These are phyloP conservation scores for Pneumocystis wakefieldiae DNA, from an alignment of 1,139 yeast species.

Conservation along the genomic window DNA sequence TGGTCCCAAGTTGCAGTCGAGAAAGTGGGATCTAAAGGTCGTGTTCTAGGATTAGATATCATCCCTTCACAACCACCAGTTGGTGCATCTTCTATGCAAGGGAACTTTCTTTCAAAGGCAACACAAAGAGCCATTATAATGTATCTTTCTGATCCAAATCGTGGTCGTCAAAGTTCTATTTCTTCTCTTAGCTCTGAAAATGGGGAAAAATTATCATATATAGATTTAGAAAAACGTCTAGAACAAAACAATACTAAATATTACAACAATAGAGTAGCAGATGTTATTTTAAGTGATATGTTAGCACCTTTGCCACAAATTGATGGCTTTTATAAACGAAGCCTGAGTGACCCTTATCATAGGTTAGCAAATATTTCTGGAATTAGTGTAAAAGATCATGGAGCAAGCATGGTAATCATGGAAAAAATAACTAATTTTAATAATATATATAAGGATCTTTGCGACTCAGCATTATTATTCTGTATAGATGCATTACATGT, in stretches of 20 bases:
- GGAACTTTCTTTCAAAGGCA: slow-evolving; percentile 55
- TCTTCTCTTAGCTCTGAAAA: slow-evolving; percentile 7
- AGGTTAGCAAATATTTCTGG: slow-evolving; percentile 71
- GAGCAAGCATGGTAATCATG: slow-evolving; percentile 25
- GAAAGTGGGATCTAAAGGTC: slow-evolving; percentile 42
- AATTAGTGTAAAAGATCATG: slow-evolving; percentile 45
- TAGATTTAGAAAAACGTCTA: slow-evolving; percentile 19
- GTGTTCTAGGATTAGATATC: slow-evolving; percentile 72
- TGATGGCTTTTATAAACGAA: slow-evolving; percentile 51
- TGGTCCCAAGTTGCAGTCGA: slow-evolving; percentile 77
- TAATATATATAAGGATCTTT: slow-evolving; percentile 40
- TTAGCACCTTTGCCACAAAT: slow-evolving; percentile 57
- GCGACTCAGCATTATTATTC: slow-evolving; percentile 77
- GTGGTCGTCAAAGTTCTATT: slow-evolving; percentile 18
- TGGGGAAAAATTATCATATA: slow-evolving; percentile 4
- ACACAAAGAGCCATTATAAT: slow-evolving; percentile 49
- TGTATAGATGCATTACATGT: slow-evolving; percentile 54
- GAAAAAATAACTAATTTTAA: slow-evolving; percentile 5
- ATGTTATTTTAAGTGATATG: slow-evolving; percentile 77
- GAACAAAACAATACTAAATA: slow-evolving; percentile 15
- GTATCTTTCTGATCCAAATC: slow-evolving; percentile 31
- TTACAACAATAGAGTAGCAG: slow-evolving; percentile 25
- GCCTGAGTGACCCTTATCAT: slow-evolving; percentile 59
- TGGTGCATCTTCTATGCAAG: slow-evolving; percentile 74
- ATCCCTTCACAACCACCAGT: slow-evolving; percentile 62